Percentiles rank a stretch among this genome's conserved stretches.
Evolutionary conservation across 768 basidiomycete genomes (phyloP).

Genomic region (Trametes elegans): DNA sequence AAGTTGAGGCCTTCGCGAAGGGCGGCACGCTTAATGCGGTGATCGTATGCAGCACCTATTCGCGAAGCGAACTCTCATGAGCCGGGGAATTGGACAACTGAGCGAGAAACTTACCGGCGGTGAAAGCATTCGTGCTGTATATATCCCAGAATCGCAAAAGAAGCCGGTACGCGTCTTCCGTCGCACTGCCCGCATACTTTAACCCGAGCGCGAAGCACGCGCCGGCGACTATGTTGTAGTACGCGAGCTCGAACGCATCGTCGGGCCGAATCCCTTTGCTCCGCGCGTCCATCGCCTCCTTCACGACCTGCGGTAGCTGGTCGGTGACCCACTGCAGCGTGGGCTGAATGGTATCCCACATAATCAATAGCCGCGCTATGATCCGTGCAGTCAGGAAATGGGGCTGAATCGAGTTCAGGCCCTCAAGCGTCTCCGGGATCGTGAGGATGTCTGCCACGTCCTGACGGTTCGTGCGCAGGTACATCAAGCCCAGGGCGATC

Average conservation of each 20-base stretch:
- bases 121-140: constrained; percentile 68
- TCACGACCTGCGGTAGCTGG: constrained; percentile 71
- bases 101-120: constrained; percentile 50
- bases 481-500: constrained; percentile 90
- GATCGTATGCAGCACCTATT: constrained; percentile 81
- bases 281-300: constrained; percentile 53
- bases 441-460: constrained; percentile 86
- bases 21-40: constrained; percentile 83
- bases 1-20: constrained; percentile 86
- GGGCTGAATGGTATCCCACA: constrained; percentile 80
- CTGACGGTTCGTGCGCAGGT: constrained; percentile 75
- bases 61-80: neutral
- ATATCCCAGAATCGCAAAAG: constrained; percentile 81
- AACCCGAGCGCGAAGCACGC: constrained; percentile 89
- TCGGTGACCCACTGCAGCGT: constrained; percentile 68
- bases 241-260: constrained; percentile 81
- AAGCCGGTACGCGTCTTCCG: constrained; percentile 83
- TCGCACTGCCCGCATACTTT: constrained; percentile 92
- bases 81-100: neutral
- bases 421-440: constrained; percentile 77
- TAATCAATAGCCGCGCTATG: constrained; percentile 72
- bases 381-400: constrained; percentile 83
- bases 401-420: constrained; percentile 84
- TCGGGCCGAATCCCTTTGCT: constrained; percentile 50
- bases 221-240: constrained; percentile 88